Base-by-base conservation (phyloP, 139 green algal genomes). In the Micromonas commoda region DNA sequence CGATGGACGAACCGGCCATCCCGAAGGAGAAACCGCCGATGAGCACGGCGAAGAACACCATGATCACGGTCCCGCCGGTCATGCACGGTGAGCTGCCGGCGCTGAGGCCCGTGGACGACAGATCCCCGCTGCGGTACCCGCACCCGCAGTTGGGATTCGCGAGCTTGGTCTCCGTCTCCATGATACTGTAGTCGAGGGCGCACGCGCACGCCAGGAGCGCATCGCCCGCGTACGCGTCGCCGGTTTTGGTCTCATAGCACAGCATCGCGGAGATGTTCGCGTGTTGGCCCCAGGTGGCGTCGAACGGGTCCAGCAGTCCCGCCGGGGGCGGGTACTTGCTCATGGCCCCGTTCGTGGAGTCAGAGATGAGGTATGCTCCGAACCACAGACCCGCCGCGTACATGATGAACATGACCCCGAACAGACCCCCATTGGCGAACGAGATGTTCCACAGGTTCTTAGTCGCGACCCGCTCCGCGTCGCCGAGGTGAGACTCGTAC, bases 351-450 rank as follows among this genome's bases (percentile, higher is more conserved):
- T 66, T 32, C 54, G 60, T 80, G 26, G 83, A 84, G 1, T 82
- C 85, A 0, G 66, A 64, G 33, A 94, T 77, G 23, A 85, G 77
- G 0, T 71, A 82, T 1, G 83, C 82, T 3, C 92, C 92, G 74
- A 92, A 97, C 80, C 87, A 93, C 1, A 96, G 79, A 0, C 87
- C 89, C 23, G 95, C 54, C 0, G 90, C 90, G 70, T 93, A 91
- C 3, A 73, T 84, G 45, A 77, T 26, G 37, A 77, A 81, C 66
- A 81, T 77, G 2, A 29, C 26, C 31, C 28, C 76, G 37, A 79
- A 79, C 19, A 71, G 34, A 32, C 28, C 21, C 1, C 52, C 60
- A 45, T 31, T 38, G 57, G 65, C 60, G 53, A 80, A 71, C 4
- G 64, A 75, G 19, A 28, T 54, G 2, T 53, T 72, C 75, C 63